phyloP scores from a whole-genome alignment of 441 rosid species.

The Biscutella laevigata region DNA sequence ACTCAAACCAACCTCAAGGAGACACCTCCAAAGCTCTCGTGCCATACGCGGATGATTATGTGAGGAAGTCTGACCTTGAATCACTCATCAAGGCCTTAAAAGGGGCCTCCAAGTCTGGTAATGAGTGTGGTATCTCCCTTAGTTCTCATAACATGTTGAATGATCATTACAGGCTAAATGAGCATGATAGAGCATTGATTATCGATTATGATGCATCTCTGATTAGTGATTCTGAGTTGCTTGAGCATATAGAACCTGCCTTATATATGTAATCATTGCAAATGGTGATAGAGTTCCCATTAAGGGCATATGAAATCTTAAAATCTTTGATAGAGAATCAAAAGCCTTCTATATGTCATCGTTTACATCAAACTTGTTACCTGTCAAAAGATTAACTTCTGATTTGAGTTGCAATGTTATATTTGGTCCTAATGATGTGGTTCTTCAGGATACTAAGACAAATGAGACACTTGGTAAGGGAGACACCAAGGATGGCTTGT shows the following conservation, averaged over 20 bases:
- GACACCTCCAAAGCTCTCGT: too few species aligned
- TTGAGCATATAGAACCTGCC: neutral
- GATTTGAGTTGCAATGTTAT: neutral
- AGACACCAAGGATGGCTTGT: too few species aligned
- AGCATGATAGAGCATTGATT: too few species aligned
- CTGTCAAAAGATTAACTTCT: neutral
- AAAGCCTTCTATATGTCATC: neutral
- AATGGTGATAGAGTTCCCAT: neutral
- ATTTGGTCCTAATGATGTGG: neutral
- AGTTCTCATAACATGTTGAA: neutral
- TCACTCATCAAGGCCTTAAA: neutral
- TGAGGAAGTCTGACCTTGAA: neutral
- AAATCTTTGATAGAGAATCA: neutral
- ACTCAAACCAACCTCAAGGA: neutral
- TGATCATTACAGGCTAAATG: too few species aligned
- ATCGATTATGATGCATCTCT: neutral
- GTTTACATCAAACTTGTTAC: too few species aligned
- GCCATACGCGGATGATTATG: neutral
- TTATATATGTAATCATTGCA: neutral
- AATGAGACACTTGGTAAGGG: too few species aligned
- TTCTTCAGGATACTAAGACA: neutral
- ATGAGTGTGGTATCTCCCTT: too few species aligned
- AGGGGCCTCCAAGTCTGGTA: neutral
- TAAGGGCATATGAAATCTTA: neutral
- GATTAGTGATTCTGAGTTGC: neutral